phyloP scores from a whole-genome alignment of 345 rosid genomes.

The Theobroma cacao region DNA sequence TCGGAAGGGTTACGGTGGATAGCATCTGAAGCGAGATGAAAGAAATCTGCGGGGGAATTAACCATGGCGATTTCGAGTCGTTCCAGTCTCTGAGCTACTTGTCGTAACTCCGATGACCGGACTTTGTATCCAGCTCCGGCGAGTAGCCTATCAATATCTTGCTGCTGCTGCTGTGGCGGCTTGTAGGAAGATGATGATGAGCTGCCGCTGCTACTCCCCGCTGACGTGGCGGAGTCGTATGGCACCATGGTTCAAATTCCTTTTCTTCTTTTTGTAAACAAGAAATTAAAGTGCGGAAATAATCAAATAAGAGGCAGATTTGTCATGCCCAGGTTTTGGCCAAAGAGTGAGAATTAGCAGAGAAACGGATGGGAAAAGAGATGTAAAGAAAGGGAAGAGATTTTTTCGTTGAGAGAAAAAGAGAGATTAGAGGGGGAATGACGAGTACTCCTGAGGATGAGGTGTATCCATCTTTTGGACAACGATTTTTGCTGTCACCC shows the following conservation, averaged over 20 bases:
- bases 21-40: slow-evolving; percentile 44
- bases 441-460: neutral
- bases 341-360: neutral
- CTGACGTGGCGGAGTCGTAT: slow-evolving; percentile 27
- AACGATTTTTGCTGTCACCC: neutral
- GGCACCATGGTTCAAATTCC: slow-evolving; percentile 31
- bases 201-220: slow-evolving; percentile 25
- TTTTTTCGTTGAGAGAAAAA: neutral
- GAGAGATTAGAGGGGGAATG: neutral
- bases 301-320: neutral
- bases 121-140: slow-evolving; percentile 68
- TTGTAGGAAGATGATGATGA: slow-evolving; percentile 35
- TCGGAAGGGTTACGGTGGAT: slow-evolving; percentile 62
- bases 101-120: slow-evolving; percentile 52
- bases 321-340: neutral
- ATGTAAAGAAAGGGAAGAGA: neutral
- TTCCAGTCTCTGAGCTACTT: slow-evolving; percentile 62
- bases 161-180: slow-evolving; percentile 1
- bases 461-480: slow-evolving; percentile 4
- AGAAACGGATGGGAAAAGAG: neutral
- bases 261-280: neutral
- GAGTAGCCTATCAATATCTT: slow-evolving; percentile 50
- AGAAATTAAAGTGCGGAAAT: neutral
- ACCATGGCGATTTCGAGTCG: slow-evolving; percentile 60
- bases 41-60: slow-evolving; percentile 42